Evolutionary conservation across 2,329 filamentous ascomycete genomes (phyloP), one percentile per base, ranked within the genome.

Genomic region (Neonectria coccinea): DNA sequence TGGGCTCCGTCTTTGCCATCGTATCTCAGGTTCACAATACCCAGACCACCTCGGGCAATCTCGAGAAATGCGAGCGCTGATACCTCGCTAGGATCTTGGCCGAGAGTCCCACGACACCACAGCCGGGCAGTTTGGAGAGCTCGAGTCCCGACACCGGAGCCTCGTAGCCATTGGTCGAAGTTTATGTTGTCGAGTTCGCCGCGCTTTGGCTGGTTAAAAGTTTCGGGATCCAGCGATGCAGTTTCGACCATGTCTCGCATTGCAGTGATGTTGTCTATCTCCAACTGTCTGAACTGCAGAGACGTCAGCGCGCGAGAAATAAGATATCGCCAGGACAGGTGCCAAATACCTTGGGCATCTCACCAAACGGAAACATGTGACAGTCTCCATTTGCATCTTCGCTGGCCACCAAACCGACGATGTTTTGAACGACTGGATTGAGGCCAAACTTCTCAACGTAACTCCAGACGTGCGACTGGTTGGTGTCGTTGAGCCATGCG

Each of bases 1-100:
- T 68, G 66, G 3, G 56, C 66, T n/a, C 66, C 66, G 20, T 66
- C 22, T 7, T 66, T 61, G 1, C 57, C 64, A 20, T 68, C 66
- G 33, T 48, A 59, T 14, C 66, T 57, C 11, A 68, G 42, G 14
- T 68, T 66, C 5, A 65, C 18, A 12, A 68, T 59, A 2, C 66
- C 66, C 5, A 64, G 39, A 2, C 53, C 66, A 5, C 64, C 61
- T 10, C 62, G 57, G 5, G 64, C 65, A 36, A 67, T 56, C 20
- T 68, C 65, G 0, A 68, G 54, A 50, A 68, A 68, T 4, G 51
- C 44, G 1, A 68, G 42, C 2, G 66, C 66, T 2, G 66, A 68
- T 11, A 68, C 62, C 4, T 64, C 64, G 10, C 47, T 51, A 6
- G 64, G 56, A 11, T 68, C 66, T 20, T 64, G 64, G 4, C 66